phyloP scores from a whole-genome alignment of 306 rosid species.

The Corylus americana region DNA sequence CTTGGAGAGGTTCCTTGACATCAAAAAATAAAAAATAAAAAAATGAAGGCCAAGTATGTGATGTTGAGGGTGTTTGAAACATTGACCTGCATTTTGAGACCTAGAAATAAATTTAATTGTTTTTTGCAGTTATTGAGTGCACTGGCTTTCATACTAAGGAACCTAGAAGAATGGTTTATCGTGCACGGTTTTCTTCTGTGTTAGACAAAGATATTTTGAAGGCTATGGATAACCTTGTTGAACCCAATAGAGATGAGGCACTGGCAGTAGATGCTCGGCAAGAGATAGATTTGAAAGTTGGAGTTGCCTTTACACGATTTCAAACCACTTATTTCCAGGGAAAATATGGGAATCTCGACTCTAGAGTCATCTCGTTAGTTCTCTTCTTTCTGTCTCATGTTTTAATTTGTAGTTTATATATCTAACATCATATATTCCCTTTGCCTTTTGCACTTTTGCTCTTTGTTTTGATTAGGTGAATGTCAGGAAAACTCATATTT shows the following conservation, averaged over 20 bases:
- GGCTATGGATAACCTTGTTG: slow-evolving; percentile 87
- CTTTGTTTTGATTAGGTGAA: slow-evolving; percentile 2
- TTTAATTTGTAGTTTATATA: slow-evolving; percentile 15
- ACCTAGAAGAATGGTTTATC: slow-evolving; percentile 50
- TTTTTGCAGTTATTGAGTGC: slow-evolving; percentile 80
- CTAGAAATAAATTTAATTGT: neutral
- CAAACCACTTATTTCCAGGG: slow-evolving; percentile 90
- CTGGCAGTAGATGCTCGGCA: slow-evolving; percentile 97
- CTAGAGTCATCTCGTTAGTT: slow-evolving; percentile 94
- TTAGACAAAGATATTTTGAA: slow-evolving; percentile 84
- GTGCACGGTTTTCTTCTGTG: slow-evolving; percentile 94
- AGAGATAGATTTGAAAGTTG: slow-evolving; percentile 99
- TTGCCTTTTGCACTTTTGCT: slow-evolving; percentile 1
- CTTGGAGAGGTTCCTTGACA: no score
- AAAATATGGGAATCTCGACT: slow-evolving; percentile 96
- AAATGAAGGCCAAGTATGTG: neutral
- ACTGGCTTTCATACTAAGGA: slow-evolving; percentile 64
- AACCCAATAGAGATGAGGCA: slow-evolving; percentile 81
- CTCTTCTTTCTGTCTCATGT: slow-evolving; percentile 32
- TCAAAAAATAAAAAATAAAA: no score
- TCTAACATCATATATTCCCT: slow-evolving; percentile 7
- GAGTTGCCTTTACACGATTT: slow-evolving; percentile 93
- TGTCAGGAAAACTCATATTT: neutral
- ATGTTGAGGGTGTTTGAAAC: neutral
- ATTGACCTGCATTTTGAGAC: neutral